A percentile compares a stretch with the other conserved stretches of the same genome.
Evolutionary conservation across 257 asterid species (phyloP).

Genomic region (Striga asiatica): DNA sequence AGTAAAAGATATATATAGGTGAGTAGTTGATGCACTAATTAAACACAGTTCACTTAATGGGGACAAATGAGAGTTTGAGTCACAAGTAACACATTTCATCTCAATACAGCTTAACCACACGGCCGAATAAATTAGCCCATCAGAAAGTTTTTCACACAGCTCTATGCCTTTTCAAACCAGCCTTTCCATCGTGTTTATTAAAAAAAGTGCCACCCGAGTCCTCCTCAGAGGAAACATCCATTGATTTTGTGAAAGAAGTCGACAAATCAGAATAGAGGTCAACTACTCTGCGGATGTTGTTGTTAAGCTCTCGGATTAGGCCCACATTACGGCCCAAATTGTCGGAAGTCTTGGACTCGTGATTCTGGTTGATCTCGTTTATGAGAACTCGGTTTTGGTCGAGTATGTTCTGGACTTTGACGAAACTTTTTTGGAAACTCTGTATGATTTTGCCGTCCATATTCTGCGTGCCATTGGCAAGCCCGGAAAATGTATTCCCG

Average conservation of each 20-base stretch:
- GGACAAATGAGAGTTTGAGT: too few relatives aligned
- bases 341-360: conserved; percentile 78
- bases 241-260: conserved; percentile 43
- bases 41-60: too few relatives aligned
- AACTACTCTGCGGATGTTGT: conserved; percentile 74
- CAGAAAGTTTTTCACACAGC: too few relatives aligned
- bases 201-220: conserved; percentile 45
- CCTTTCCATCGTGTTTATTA: conserved; percentile 35
- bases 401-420: conserved; percentile 63
- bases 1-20: not conserved
- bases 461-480: conserved; percentile 42
- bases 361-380: conserved; percentile 79
- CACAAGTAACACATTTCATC: too few relatives aligned
- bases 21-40: too few relatives aligned
- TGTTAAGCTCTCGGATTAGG: conserved; percentile 68
- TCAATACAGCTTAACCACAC: too few relatives aligned
- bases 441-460: conserved; percentile 61
- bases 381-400: conserved; percentile 79
- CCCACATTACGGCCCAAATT: conserved; percentile 78
- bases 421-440: conserved; percentile 75
- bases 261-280: conserved; percentile 79
- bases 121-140: too few relatives aligned
- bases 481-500: conserved; percentile 53
- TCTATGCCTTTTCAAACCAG: conserved; percentile 57
- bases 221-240: conserved; percentile 71